Evolutionary conservation across 1,139 yeast genomes (phyloP).

Genomic region (Candida buenavistaensis): DNA sequence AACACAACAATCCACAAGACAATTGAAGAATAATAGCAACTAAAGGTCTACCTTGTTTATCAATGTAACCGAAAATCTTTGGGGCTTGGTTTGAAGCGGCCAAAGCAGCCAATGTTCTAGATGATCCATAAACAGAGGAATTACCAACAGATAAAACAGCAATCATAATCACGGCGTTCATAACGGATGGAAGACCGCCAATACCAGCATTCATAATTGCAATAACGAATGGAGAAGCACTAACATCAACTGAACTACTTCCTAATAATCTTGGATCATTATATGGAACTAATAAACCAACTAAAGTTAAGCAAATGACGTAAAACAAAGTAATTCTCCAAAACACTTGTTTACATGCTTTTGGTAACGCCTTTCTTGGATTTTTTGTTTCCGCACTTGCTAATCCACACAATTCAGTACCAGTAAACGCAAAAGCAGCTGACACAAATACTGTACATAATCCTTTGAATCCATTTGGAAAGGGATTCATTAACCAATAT

Average conservation of each 20-base stretch:
- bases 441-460: slow-evolving; percentile 45
- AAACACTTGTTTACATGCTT: slow-evolving; percentile 48
- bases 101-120: slow-evolving; percentile 79
- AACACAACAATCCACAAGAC: slow-evolving; percentile 66
- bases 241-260: slow-evolving; percentile 36
- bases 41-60: slow-evolving; percentile 72
- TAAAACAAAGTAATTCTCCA: slow-evolving; percentile 49
- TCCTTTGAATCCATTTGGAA: slow-evolving; percentile 65
- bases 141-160: slow-evolving; percentile 50
- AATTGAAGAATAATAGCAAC: slow-evolving; percentile 61
- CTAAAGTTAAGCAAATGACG: slow-evolving; percentile 42
- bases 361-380: slow-evolving; percentile 43
- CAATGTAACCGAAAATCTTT: slow-evolving; percentile 67
- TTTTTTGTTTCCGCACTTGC: slow-evolving; percentile 44
- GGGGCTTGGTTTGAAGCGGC: slow-evolving; percentile 87
- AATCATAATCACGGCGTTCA: slow-evolving; percentile 49
- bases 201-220: slow-evolving; percentile 45
- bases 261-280: slow-evolving; percentile 31
- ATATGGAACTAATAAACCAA: slow-evolving; percentile 45
- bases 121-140: slow-evolving; percentile 68
- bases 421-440: slow-evolving; percentile 49
- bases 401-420: slow-evolving; percentile 48
- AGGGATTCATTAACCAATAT: slow-evolving; percentile 67
- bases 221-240: slow-evolving; percentile 52
- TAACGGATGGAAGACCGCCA: slow-evolving; percentile 44